These are phyloP conservation scores for Mucor circinelloides DNA, from an alignment of 371 early-diverging fungal genomes.

Conservation along the genomic window DNA sequence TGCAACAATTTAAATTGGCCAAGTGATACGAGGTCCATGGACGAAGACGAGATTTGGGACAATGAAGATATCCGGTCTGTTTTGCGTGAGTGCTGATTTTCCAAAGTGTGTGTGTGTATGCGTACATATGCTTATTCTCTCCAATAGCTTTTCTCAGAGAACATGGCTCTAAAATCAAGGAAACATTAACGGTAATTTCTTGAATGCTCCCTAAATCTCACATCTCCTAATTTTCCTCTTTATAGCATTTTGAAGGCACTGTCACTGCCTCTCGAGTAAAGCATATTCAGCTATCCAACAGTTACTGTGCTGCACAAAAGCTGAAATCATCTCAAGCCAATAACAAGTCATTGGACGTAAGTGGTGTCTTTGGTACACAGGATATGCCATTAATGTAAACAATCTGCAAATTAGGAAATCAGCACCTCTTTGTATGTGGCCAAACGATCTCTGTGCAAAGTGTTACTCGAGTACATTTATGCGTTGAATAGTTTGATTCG, in stretches of 20 bases:
- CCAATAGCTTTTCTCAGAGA: constrained; percentile 17
- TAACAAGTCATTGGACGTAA: constrained; percentile 25
- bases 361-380: neutral
- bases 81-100: constrained; percentile 7
- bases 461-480: constrained; percentile 25
- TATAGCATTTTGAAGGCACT: constrained; percentile 23
- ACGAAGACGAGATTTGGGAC: constrained; percentile 13
- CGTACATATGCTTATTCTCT: neutral
- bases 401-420: constrained; percentile 17
- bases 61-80: constrained; percentile 16
- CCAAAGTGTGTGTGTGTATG: too few relatives aligned
- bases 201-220: neutral
- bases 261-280: constrained; percentile 18
- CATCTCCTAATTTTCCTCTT: neutral
- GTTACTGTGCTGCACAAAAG: constrained; percentile 33
- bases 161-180: constrained; percentile 26
- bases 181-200: constrained; percentile 18
- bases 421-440: constrained; percentile 21
- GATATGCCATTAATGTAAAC: neutral
- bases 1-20: constrained; percentile 18
- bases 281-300: constrained; percentile 19
- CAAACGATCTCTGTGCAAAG: constrained; percentile 27
- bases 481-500: constrained; percentile 21
- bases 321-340: constrained; percentile 17
- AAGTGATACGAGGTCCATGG: constrained; percentile 3